Base-by-base conservation (phyloP, 768 basidiomycete species). In the Sporobolomyces roseus region DNA sequence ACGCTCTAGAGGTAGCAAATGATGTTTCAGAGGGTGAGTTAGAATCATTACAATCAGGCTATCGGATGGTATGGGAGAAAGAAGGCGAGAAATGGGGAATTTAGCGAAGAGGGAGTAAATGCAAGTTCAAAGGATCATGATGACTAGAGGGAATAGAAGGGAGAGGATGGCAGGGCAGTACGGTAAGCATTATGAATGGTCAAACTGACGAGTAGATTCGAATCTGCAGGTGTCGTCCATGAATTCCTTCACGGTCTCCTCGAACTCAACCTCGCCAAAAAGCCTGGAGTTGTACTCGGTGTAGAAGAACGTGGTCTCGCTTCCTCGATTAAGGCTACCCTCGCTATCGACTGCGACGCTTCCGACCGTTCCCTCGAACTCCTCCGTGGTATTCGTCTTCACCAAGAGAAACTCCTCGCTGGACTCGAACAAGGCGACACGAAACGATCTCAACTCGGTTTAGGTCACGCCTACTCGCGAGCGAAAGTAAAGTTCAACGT, bases 401-500 rank as follows among this genome's bases (percentile, higher is more conserved):
- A 97, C 79, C 93, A 92, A 33, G 81, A 88, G 74, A 92, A 90
- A 77, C 84, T 98, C 55, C 84, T 98, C 75, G 91, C 87, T 71
- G 92, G 89, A 27, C 87, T 98, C 74, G 87, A 92, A 76, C 82
- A 85, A 48, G 89, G 87, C 74, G 94, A 98, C 83, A 83, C 96
- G 74, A 85, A 83, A 67, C 90, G 93, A 77, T 91, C 94, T 23
- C 94, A 98, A 77, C 89, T 98, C 74, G 94, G 94, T 77, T 84
- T 98, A 55, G 94, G 94, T 33, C 94, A 98, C 83, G 91, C 93
- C 5, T 97, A 94, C 82, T 96, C 93, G 29, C 88, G 94, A 71
- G 89, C 93, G 46, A 98, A 97, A 79, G 88, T 97, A 71, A 98
- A 98, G 81, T 97, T 92, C 85, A 93, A 93, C 80, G 91, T 93